Base-by-base conservation (phyloP, 106 monocot species). In the Dioscorea dumetorum region DNA sequence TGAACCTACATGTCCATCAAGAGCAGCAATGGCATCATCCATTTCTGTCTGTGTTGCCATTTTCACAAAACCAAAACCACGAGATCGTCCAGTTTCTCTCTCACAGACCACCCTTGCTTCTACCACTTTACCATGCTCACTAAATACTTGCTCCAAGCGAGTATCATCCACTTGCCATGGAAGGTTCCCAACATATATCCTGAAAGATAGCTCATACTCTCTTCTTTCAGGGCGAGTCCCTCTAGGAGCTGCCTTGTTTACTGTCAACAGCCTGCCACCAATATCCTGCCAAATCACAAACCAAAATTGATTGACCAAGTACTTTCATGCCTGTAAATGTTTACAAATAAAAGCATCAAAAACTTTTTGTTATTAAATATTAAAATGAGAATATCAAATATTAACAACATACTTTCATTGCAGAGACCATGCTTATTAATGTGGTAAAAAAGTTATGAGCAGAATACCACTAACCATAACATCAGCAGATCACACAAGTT, bases 31-130 rank as follows among this genome's bases (percentile, higher is more conserved):
- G 16, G 72, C 79, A 63, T 79, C 73, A 69, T 73, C 73, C 11
- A 79, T 3, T 58, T 79, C 73, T 22, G 17, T 49, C 19, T 79
- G n/a, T 33, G 73, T 50, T 24, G 79, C 50, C 74, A 80, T 80
- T 4, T 51, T 79, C 6, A 83, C 78, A 58, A 83, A 83, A 19
- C 83, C 83, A 72, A 83, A 83, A 2, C 83, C 83, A 71, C 74
- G 74, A 20, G 83, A 83, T 18, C 83, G 66, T 58, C 83, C 78
- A 33, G 62, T 71, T n/a, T 83, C 78, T 17, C 58, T 74, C 24
- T 83, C 83, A 23, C 58, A 74, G 4, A 83, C 79, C 9, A 79
- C 78, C 53, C 68, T 74, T 12, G 83, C 75, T 48, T 75, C 58
- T 5, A 69, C 49, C 24, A 79, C 83, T 33, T 72, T 72, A 13